Base-by-base conservation (phyloP, 2,329 filamentous ascomycete genomes). In the Neofusicoccum sp. region DNA sequence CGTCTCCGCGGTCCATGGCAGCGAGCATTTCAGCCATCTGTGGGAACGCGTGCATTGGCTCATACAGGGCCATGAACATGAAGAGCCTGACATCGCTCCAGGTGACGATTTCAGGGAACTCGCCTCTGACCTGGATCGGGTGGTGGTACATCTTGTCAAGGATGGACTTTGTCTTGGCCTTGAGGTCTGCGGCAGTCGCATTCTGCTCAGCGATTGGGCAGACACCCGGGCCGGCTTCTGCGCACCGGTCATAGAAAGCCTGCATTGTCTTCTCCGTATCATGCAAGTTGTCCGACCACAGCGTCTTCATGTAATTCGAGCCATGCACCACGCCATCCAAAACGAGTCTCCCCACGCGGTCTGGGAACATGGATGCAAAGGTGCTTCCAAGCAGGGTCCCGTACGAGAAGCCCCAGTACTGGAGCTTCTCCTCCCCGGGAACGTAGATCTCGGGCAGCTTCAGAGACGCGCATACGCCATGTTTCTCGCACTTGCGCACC, bases 321-420 rank as follows among this genome's bases (percentile, higher is more conserved):
- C 72, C 67, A 59, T 79, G 76, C 2, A 79, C 76, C 3, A 82
- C 77, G 4, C 79, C 80, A 63, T 83, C 80, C 0, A 82, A 65
- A 6, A 75, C 61, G 8, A 72, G 20, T 12, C 71, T 68, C 1
- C 69, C 70, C 9, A 76, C 68, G n/a, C 72, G 71, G 20, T 73
- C 66, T 3, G 74, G 73, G 45, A 70, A 75, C 72, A 76, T 74
- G 30, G 71, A 71, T 4, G 72, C 71, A 57, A 76, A 76, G 1
- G 73, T 76, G 0, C 66, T 64, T 1, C 74, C 74, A 5, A 76
- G 70, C 31, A 77, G 72, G 0, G 80, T 78, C 1, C 81, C 81
- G 56, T 83, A 83, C 6, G 75, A 79, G 60, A 81, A 74, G 3
- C 80, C 80, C 68, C 72, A 76, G 65, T 78, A 80, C 24, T 79